Base-by-base conservation (phyloP, 1,284 basidiomycete species). In the Marasmius fiardii region DNA sequence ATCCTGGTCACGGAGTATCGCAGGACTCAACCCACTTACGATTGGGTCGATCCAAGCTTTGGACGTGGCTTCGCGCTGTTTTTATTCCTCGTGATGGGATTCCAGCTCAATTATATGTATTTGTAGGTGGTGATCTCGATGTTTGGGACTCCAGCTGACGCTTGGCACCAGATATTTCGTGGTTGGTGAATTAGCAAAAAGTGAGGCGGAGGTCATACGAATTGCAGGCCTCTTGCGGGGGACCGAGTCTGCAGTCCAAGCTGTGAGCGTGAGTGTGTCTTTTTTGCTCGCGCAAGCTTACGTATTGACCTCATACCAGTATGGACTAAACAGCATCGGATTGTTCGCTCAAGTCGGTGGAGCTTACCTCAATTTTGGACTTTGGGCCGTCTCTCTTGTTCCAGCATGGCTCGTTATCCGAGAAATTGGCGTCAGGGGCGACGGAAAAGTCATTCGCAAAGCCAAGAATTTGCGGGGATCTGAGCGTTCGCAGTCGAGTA, bases 191-290 rank as follows among this genome's bases (percentile, higher is more conserved):
- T 28, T 61, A 6, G 58, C 52, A 3, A 31, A 55, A 14, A 49
- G 35, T 26, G 47, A 59, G 37, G 53, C 31, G 21, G 56, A 61
- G 35, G 48, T 60, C 21, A 52, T 61, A 6, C 58, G 60, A 20
- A 56, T 56, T 31, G 58, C 60, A 1, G 58, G 53, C 14, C 52
- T 61, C 2, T 47, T 61, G 14, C 50, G 60, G 3, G 60, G 43
- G 2, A 59, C 56, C 2, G 60, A 61, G 54, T 59, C 58, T 2
- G 60, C 60, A 16, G 52, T 48, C 23, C 60, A 61, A 34, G 60
- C 60, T 7, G 53, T 61, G 24, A 49, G 51, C 20, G 52, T 53
- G 24, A 52, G 51, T 52, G 4, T 6, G 16, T 41, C 6, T 16
- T 41, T 6, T 41, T 4, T 20, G 2, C 8, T 20, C n/a, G n/a